A percentile compares a stretch with the other conserved stretches of the same genome.
phyloP scores from a whole-genome alignment of 176 grass and related monocot species.

The Oryza punctata region DNA sequence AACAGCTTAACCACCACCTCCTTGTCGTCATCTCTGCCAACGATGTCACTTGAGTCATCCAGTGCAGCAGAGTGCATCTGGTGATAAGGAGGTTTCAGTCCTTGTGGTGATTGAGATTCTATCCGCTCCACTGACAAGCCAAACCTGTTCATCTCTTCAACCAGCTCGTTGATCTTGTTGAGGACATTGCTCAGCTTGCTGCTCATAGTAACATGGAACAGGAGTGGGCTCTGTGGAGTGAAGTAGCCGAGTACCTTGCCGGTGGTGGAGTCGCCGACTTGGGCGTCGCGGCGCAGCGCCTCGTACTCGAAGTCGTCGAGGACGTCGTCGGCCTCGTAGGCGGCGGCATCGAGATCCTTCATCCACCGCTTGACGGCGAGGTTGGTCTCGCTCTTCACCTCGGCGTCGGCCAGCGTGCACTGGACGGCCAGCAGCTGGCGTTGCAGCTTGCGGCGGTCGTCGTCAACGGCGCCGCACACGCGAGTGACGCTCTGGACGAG shows the following conservation, averaged over 20 bases:
- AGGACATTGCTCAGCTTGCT: constrained; percentile 20
- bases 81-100: no score
- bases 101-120: neutral
- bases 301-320: constrained; percentile 11
- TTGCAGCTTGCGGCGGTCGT: neutral
- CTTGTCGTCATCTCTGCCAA: no score
- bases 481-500: neutral
- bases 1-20: no score
- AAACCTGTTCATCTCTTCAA: neutral
- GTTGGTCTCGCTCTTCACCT: neutral
- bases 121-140: neutral
- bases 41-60: no score
- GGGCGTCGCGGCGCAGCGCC: neutral
- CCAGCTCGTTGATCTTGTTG: neutral
- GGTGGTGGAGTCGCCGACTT: neutral
- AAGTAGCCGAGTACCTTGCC: neutral
- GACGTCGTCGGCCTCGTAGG: constrained; percentile 14
- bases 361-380: neutral
- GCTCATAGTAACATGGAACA: neutral
- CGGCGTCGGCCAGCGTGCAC: neutral
- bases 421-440: neutral
- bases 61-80: no score
- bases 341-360: neutral
- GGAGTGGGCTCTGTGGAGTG: neutral
- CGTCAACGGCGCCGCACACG: neutral